phyloP scores from a whole-genome alignment of 306 rosid species.

The Trifolium pratense region DNA sequence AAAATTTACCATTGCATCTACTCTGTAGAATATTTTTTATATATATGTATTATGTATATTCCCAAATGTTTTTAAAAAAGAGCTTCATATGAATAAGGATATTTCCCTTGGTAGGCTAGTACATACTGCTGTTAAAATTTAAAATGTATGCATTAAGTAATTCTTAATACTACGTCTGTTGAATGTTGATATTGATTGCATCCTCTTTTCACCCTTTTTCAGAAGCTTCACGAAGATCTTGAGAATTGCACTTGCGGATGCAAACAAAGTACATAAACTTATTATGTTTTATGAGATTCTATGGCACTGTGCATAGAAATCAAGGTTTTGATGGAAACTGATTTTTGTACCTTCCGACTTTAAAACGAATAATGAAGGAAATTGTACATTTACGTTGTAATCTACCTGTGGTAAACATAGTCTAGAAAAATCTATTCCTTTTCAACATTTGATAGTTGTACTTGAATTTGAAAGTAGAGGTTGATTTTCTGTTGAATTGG shows the following conservation, averaged over 20 bases:
- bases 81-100: no score
- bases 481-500: conserved; percentile 27
- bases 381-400: conserved; percentile 51
- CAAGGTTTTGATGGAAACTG: conserved; percentile 46
- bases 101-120: not conserved
- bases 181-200: conserved; percentile 4
- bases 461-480: conserved; percentile 13
- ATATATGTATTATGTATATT: no score
- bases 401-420: conserved; percentile 27
- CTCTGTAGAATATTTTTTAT: not conserved
- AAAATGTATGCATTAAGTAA: conserved; percentile 6
- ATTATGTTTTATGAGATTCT: conserved; percentile 29
- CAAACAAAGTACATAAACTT: conserved; percentile 47
- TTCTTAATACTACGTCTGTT: not conserved
- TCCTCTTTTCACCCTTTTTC: conserved; percentile 27
- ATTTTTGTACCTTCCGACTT: conserved; percentile 51
- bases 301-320: conserved; percentile 38
- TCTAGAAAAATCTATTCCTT: conserved; percentile 26
- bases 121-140: not conserved
- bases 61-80: no score
- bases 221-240: conserved; percentile 80
- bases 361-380: conserved; percentile 39
- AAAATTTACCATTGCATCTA: not conserved
- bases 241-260: conserved; percentile 86
- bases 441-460: conserved; percentile 32